A percentile compares a stretch with the other conserved stretches of the same genome.
Evolutionary conservation across 2,329 filamentous ascomycete genomes (phyloP).

Genomic region (Zasmidium cellare): DNA sequence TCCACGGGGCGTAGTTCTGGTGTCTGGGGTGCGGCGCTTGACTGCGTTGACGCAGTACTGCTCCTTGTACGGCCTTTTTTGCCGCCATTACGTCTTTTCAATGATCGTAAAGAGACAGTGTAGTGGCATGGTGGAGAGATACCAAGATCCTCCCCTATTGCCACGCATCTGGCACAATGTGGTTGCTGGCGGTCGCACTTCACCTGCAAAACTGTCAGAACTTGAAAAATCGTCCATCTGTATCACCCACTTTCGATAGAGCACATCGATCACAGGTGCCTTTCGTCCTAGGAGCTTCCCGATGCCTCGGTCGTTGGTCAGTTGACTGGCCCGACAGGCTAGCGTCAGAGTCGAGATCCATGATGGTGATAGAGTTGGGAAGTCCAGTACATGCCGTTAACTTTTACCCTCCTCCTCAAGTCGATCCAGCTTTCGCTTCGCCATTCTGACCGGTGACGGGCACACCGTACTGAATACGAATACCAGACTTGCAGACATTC

Average conservation of each 20-base stretch:
- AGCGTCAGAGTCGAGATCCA: background rate
- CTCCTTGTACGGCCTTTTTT: background rate
- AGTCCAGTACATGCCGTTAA: background rate
- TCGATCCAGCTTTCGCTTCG: background rate
- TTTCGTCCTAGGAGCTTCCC: background rate
- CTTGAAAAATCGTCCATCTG: no score
- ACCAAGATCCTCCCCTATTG: background rate
- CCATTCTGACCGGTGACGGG: background rate
- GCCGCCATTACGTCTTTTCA: background rate
- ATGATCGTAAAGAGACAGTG: slow-evolving; percentile 1
- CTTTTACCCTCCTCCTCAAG: background rate
- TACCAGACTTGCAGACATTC: background rate
- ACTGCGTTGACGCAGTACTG: background rate
- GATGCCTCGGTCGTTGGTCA: background rate
- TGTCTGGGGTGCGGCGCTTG: background rate
- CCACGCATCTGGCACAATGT: background rate
- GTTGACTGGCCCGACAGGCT: background rate
- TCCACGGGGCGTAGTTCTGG: background rate
- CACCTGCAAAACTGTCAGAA: background rate
- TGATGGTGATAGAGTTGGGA: background rate
- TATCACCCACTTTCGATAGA: background rate
- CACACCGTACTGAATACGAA: background rate
- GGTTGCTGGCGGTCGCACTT: background rate
- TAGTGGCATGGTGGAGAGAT: slow-evolving; percentile 1
- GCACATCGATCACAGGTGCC: slow-evolving; percentile 2